phyloP scores from a whole-genome alignment of 2,329 filamentous ascomycete species.

The Acarospora socialis region DNA sequence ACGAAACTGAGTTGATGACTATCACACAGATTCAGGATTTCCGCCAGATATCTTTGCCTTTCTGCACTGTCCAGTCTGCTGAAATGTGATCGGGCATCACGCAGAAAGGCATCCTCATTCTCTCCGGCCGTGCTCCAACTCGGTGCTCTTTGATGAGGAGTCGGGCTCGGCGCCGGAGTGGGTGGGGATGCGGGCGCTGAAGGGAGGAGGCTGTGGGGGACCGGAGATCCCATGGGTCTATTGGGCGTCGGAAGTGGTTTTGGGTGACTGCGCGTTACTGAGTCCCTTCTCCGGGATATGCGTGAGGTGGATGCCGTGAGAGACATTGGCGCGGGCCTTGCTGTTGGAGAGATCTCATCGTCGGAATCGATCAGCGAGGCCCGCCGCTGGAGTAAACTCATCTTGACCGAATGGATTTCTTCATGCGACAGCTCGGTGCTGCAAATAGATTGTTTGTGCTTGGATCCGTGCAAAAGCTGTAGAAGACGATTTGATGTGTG shows the following conservation, averaged over 20 bases:
- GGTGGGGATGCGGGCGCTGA: constrained; percentile 52
- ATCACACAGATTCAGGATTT: constrained; percentile 85
- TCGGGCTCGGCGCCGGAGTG: constrained; percentile 53
- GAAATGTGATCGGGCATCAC: constrained; percentile 69
- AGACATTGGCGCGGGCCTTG: constrained; percentile 18
- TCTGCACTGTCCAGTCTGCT: constrained; percentile 60
- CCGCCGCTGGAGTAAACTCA: constrained; percentile 16
- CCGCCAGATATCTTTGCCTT: constrained; percentile 67
- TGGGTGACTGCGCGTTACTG: constrained; percentile 20
- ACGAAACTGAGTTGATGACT: constrained; percentile 93
- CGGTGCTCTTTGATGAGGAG: constrained; percentile 45
- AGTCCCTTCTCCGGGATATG: constrained; percentile 19
- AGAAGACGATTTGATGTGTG: too few species aligned
- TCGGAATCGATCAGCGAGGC: constrained; percentile 19
- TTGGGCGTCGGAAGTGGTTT: constrained; percentile 35
- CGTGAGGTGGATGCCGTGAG: constrained; percentile 18
- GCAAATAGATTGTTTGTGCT: too few species aligned
- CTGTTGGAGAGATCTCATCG: constrained; percentile 20
- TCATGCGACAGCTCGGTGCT: too few species aligned
- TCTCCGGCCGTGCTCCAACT: constrained; percentile 41
- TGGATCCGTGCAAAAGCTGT: too few species aligned
- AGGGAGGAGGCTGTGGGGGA: constrained; percentile 47
- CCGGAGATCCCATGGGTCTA: constrained; percentile 33
- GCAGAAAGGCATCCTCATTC: constrained; percentile 68
- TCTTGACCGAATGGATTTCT: too few species aligned